Conservation (phyloP, 2,329 filamentous ascomycete species). For the Balansia obtecta region DNA sequence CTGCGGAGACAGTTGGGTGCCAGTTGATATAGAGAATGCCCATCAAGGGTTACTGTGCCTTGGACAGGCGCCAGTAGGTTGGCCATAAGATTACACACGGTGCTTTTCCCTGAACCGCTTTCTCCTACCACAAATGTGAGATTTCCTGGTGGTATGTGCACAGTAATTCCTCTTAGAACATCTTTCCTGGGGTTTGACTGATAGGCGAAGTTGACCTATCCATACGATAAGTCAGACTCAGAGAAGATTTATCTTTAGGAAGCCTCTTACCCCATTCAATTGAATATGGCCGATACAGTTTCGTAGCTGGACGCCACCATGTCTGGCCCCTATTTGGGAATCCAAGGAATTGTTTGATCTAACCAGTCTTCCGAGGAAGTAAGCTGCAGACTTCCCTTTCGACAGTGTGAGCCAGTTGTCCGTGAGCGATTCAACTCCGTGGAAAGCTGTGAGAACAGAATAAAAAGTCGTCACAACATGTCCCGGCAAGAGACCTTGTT, state of each 20-base stretch:
- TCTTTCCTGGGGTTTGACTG: conserved; percentile 51
- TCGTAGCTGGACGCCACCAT: conserved; percentile 16
- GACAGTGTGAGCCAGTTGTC: conserved; percentile 67
- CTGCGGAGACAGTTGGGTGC: conserved; percentile 60
- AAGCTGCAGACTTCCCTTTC: conserved; percentile 66
- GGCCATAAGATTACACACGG: conserved; percentile 66
- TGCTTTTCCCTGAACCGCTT: conserved; percentile 90
- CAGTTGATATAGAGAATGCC: conserved; percentile 44
- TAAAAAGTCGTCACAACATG: conserved; percentile 78
- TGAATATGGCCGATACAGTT: conserved; percentile 55
- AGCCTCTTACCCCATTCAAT: conserved; percentile 46
- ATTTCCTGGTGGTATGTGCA: conserved; percentile 60
- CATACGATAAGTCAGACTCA: neutral
- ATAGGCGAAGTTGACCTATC: conserved; percentile 70
- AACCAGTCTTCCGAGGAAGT: conserved; percentile 41
- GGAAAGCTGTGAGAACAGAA: conserved; percentile 62
- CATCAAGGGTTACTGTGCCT: conserved; percentile 61
- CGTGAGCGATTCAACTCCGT: conserved; percentile 60
- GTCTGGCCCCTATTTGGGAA: neutral
- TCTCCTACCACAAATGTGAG: conserved; percentile 72
- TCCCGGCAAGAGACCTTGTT: conserved; percentile 46
- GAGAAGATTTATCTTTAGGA: neutral
- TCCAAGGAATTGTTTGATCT: neutral
- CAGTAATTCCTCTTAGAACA: conserved; percentile 47
- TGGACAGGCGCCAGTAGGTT: conserved; percentile 58